Evolutionary conservation across 2,329 filamentous ascomycete genomes (phyloP).

Genomic region (Clonostachys sp.): DNA sequence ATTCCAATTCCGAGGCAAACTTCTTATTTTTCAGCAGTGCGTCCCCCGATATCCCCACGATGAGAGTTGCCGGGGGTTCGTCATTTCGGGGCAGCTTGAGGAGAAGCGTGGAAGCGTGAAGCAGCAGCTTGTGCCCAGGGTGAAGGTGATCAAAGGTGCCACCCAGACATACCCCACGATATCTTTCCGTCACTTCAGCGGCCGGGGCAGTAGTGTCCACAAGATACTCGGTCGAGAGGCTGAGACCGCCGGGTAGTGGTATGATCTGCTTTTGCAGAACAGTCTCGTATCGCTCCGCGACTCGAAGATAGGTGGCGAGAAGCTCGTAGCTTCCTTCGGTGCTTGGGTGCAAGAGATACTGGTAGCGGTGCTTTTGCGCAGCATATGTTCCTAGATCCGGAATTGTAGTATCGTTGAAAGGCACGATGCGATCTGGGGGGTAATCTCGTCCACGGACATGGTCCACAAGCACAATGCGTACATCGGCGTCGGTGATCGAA

Average conservation of each 20-base stretch:
- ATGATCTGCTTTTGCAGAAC: conserved; percentile 46
- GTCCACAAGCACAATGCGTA: conserved; percentile 69
- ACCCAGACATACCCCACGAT: conserved; percentile 64
- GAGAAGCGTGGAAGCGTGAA: conserved; percentile 79
- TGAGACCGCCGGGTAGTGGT: conserved; percentile 47
- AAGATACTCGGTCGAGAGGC: conserved; percentile 16
- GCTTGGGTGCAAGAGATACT: conserved; percentile 68
- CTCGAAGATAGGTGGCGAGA: conserved; percentile 39
- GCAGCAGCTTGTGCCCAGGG: conserved; percentile 89
- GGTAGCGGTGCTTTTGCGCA: conserved; percentile 44
- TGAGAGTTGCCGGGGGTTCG: conserved; percentile 42
- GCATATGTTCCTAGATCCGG: conserved; percentile 48
- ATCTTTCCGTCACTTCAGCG: conserved; percentile 5
- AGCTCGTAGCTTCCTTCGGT: conserved; percentile 60
- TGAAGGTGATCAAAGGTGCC: conserved; percentile 97
- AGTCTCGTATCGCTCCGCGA: conserved; percentile 39
- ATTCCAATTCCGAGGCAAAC: conserved; percentile 73
- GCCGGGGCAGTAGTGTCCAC: background rate
- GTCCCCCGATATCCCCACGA: conserved; percentile 86
- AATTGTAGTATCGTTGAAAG: conserved; percentile 37
- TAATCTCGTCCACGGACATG: conserved; percentile 36
- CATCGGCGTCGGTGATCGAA: conserved; percentile 63
- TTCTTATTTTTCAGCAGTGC: conserved; percentile 86
- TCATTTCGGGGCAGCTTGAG: conserved; percentile 41
- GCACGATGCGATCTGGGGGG: conserved; percentile 24